phyloP scores from a whole-genome alignment of 78 protist genomes.

The Dictyostelium purpureum region DNA sequence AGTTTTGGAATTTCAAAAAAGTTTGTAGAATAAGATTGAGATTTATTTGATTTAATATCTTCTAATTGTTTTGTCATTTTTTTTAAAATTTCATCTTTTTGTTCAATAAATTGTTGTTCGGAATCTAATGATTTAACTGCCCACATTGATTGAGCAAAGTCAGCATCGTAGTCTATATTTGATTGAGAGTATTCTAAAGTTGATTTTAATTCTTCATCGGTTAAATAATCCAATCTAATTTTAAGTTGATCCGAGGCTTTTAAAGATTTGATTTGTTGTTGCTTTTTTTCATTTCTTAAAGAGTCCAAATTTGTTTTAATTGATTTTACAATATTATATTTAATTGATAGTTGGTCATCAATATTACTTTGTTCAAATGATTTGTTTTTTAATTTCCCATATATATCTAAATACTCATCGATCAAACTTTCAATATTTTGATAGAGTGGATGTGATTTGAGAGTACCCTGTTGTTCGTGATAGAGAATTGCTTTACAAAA shows the following conservation, averaged over 20 bases:
- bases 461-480: neutral
- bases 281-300: neutral
- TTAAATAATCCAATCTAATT: slow-evolving; percentile 57
- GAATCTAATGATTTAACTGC: slow-evolving; percentile 8
- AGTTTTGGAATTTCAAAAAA: neutral
- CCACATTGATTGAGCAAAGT: slow-evolving; percentile 56
- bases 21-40: neutral
- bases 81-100: neutral
- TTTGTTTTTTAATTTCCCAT: neutral
- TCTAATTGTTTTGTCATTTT: neutral
- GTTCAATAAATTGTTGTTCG: neutral
- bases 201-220: slow-evolving; percentile 42
- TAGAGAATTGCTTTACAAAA: slow-evolving; percentile 14
- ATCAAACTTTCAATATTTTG: neutral
- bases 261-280: neutral
- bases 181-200: neutral
- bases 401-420: neutral
- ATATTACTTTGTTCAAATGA: too few species aligned
- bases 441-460: too few species aligned
- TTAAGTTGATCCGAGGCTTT: neutral
- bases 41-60: neutral
- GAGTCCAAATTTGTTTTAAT: slow-evolving; percentile 6
- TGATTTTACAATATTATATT: neutral
- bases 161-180: slow-evolving; percentile 66
- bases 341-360: too few species aligned